Conservation (phyloP, 768 basidiomycete genomes). For the Cystofilobasidium macerans region DNA sequence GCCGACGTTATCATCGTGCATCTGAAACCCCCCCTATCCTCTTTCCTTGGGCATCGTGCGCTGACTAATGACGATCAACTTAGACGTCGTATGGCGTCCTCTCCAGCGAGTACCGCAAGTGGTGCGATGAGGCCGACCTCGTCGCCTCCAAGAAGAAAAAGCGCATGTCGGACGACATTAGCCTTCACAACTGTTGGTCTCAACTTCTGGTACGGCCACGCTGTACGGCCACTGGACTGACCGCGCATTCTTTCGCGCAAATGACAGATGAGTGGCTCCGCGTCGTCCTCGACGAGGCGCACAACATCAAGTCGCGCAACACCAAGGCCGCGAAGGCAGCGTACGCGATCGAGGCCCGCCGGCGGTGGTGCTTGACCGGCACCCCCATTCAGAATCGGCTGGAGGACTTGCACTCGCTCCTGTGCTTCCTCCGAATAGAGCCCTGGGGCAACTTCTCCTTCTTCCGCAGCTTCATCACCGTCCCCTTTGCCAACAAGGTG, state of each 20-base stretch:
- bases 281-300: slow-evolving; percentile 78
- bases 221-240: neutral
- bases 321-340: slow-evolving; percentile 79
- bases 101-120: slow-evolving; percentile 8
- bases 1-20: slow-evolving; percentile 19
- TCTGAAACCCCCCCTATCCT: neutral
- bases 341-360: slow-evolving; percentile 64
- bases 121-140: neutral
- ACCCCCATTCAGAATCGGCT: slow-evolving; percentile 92
- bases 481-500: slow-evolving; percentile 6
- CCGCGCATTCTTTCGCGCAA: neutral
- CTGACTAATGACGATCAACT: neutral
- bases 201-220: no score
- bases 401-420: slow-evolving; percentile 78
- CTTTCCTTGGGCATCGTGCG: neutral
- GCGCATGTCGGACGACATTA: neutral
- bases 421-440: slow-evolving; percentile 42
- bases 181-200: slow-evolving; percentile 17
- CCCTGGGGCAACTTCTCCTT: slow-evolving; percentile 44
- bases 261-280: slow-evolving; percentile 63
- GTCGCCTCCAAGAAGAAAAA: slow-evolving; percentile 10
- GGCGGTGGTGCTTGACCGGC: slow-evolving; percentile 85
- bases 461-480: slow-evolving; percentile 49
- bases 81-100: slow-evolving; percentile 10
- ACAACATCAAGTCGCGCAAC: slow-evolving; percentile 68